A percentile compares a stretch with the other conserved stretches of the same genome.
Conservation (phyloP, 2,329 filamentous ascomycete species). For the Fonsecaea monophora region DNA sequence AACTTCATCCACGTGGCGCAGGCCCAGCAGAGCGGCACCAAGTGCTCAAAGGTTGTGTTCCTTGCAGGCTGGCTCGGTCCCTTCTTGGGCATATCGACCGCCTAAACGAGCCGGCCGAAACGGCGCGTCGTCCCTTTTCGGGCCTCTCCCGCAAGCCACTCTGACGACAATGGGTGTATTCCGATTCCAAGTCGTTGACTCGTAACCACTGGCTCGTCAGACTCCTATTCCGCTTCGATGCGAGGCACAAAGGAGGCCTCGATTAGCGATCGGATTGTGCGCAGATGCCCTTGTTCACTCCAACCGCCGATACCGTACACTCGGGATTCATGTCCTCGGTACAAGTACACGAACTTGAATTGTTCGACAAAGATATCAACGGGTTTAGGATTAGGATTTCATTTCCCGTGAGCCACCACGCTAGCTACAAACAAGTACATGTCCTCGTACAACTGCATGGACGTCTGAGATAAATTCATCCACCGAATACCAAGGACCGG, state of each 20-base stretch:
- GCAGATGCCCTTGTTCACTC: background rate
- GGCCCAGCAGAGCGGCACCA: background rate
- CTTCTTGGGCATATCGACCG: background rate
- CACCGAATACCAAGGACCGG: background rate
- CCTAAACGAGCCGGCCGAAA: constrained; percentile 3
- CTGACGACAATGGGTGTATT: constrained; percentile 2
- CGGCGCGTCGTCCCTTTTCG: constrained; percentile 25
- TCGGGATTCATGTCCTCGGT: background rate
- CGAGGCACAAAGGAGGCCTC: background rate
- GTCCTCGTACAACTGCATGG: background rate
- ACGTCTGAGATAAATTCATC: background rate
- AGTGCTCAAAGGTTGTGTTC: background rate
- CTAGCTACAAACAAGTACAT: background rate
- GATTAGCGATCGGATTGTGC: background rate
- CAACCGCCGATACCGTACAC: background rate
- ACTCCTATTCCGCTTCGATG: constrained; percentile 1
- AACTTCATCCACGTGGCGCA: background rate
- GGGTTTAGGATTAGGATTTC: background rate
- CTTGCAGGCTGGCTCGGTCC: background rate
- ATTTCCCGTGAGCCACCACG: background rate
- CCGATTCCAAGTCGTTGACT: constrained; percentile 4
- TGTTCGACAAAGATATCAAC: background rate
- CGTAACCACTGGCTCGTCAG: background rate
- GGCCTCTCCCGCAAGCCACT: constrained; percentile 5
- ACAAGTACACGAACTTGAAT: background rate